These are phyloP conservation scores for Aspergillus carbonarius DNA, from an alignment of 2,329 filamentous ascomycete genomes.

Conservation along the genomic window DNA sequence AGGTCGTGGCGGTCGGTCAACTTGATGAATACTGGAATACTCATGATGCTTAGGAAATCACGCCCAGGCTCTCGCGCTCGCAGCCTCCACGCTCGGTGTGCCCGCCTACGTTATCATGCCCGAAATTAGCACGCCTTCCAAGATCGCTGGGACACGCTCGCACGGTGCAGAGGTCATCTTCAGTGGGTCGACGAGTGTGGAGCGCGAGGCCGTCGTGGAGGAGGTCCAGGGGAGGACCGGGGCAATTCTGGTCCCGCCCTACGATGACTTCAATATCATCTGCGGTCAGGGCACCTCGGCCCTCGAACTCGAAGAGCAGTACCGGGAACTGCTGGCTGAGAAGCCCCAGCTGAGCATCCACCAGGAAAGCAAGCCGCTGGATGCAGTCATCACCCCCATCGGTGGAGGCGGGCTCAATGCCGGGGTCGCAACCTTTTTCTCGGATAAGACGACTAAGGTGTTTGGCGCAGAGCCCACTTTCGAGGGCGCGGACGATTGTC, in stretches of 20 bases:
- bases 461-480: slow-evolving; percentile 86
- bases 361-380: slow-evolving; percentile 39
- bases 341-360: slow-evolving; percentile 26
- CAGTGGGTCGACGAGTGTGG: slow-evolving; percentile 73
- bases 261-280: slow-evolving; percentile 89
- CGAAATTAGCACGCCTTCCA: slow-evolving; percentile 75
- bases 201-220: slow-evolving; percentile 76
- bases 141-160: slow-evolving; percentile 76
- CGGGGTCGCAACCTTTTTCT: slow-evolving; percentile 72
- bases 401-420: slow-evolving; percentile 87
- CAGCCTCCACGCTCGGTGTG: slow-evolving; percentile 70
- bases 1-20: slow-evolving; percentile 18
- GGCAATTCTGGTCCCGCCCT: slow-evolving; percentile 80
- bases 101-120: slow-evolving; percentile 93
- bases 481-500: slow-evolving; percentile 80
- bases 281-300: slow-evolving; percentile 90
- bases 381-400: slow-evolving; percentile 77
- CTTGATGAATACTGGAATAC: neutral
- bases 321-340: slow-evolving; percentile 51
- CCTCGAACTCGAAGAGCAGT: slow-evolving; percentile 78
- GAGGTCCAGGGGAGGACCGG: slow-evolving; percentile 69
- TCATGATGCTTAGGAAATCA: slow-evolving; percentile 71
- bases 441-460: slow-evolving; percentile 69
- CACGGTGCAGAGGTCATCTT: slow-evolving; percentile 80
- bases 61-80: slow-evolving; percentile 86